Conservation (phyloP, 768 basidiomycete genomes). For the Trametes gibbosa region DNA sequence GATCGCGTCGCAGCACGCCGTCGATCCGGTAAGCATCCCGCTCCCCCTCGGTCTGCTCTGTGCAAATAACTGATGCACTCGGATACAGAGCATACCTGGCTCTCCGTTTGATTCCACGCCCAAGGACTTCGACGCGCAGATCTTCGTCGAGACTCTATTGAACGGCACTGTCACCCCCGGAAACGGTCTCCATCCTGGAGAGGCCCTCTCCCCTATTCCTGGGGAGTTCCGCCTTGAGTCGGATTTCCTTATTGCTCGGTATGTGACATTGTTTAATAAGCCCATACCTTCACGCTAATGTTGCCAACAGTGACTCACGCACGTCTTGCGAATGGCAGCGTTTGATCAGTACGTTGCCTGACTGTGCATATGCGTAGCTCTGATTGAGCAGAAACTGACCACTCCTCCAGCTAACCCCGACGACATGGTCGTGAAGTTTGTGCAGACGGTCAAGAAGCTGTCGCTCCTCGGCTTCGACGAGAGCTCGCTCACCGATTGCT, state of each 20-base stretch:
- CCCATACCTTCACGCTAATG: not conserved
- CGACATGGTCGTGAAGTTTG: conserved; percentile 1
- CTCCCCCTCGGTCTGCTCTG: not conserved
- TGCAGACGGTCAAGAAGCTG: not conserved
- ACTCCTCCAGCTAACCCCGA: not conserved
- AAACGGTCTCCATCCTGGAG: not conserved
- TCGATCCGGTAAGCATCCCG: conserved; percentile 18
- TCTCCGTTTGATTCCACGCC: conserved; percentile 7
- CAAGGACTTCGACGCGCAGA: conserved; percentile 8
- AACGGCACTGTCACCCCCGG: conserved; percentile 5
- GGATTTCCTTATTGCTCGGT: conserved; percentile 2
- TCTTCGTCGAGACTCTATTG: conserved; percentile 15
- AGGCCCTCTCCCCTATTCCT: conserved; percentile 3
- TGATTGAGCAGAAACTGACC: not conserved
- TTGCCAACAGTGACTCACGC: not conserved
- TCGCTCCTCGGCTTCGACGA: conserved; percentile 2
- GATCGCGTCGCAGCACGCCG: conserved; percentile 17
- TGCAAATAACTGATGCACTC: not conserved
- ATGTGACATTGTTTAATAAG: not conserved
- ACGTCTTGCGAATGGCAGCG: conserved; percentile 10
- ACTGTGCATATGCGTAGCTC: not conserved
- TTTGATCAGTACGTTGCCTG: not conserved
- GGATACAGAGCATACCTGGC: not conserved
- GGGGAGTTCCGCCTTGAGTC: conserved; percentile 9
- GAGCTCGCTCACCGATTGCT: conserved; percentile 1